Percentiles rank a stretch among this genome's conserved stretches.
phyloP scores from a whole-genome alignment of 1,284 basidiomycete genomes.

The Apiotrichum laibachii region DNA sequence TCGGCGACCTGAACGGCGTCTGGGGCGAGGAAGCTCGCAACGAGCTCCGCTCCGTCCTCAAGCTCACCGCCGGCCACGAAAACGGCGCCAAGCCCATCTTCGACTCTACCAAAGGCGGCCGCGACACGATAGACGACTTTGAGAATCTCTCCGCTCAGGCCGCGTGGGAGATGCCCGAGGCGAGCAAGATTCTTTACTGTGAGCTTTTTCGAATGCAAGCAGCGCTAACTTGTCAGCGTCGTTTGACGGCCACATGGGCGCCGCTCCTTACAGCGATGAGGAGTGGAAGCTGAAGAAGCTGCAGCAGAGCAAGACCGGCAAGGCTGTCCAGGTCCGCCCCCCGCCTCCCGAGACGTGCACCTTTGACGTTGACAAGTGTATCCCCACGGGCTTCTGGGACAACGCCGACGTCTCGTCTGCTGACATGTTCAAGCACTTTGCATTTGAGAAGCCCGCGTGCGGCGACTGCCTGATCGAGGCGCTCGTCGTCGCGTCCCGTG shows the following conservation, averaged over 20 bases:
- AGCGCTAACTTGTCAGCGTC: slow-evolving; percentile 7
- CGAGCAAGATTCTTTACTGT: slow-evolving; percentile 1
- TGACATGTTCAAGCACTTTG: slow-evolving; percentile 38
- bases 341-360: slow-evolving; percentile 17
- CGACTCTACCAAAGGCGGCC: slow-evolving; percentile 10
- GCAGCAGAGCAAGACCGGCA: neutral
- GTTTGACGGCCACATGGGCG: slow-evolving; percentile 9
- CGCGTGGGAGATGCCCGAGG: slow-evolving; percentile 29
- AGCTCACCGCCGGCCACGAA: slow-evolving; percentile 15
- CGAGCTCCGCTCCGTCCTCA: slow-evolving; percentile 28
- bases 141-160: slow-evolving; percentile 19
- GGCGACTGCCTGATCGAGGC: slow-evolving; percentile 49
- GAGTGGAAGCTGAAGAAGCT: neutral
- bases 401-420: slow-evolving; percentile 19
- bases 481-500: slow-evolving; percentile 39
- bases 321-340: neutral
- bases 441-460: slow-evolving; percentile 40
- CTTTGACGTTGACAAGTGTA: slow-evolving; percentile 33
- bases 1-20: slow-evolving; percentile 34
- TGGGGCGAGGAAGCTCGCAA: slow-evolving; percentile 30
- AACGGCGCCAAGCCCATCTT: slow-evolving; percentile 10
- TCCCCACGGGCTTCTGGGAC: slow-evolving; percentile 33
- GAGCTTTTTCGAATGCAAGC: neutral
- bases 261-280: neutral
- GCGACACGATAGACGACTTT: slow-evolving; percentile 33